Base-by-base conservation (phyloP, 345 rosid species). In the Fremontodendron californicum region DNA sequence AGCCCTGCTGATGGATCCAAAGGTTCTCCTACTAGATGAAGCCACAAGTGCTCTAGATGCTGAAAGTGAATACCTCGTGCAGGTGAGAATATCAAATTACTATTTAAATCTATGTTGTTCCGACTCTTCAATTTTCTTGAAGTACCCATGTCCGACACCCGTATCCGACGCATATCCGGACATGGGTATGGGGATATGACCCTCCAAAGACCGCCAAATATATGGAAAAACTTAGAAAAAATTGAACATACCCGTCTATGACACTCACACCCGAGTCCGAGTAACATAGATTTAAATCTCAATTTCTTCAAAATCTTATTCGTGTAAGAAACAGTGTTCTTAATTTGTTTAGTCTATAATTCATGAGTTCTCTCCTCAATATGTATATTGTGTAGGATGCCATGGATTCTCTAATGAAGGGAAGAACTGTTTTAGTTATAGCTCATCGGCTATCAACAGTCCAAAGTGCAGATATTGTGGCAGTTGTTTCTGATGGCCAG, bases 1-100 rank as follows among this genome's bases (percentile, higher is more conserved):
- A 82, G 98, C 99, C 0, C 88, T 95, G 63, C 81, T 95, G 67
- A 95, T 90, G 93, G 87, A 95, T 80, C 99, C 99, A 0, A 89
- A 84, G 74, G 88, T 95, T 78, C 81, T 93, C 75, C 92, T 95
- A 1, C 81, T 95, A n/a, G 98, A 95, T 82, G 99, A 95, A 90
- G 97, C 99, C 79, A 95, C 98, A 27, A 95, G 99, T 81, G 99
- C 99, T 73, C 87, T 95, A 4, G 99, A 95, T 79, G 98, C 98
- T 2, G 98, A 95, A 81, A 93, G 98, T 4, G 99, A 93, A 83
- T 93, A 89, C 89, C 93, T 95, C 18, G 99, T 95, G 62, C 98
- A 95, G 93, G 96, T 94, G 68, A 75, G 72, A 54, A 25, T 54
- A 25, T 37, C 33, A 10, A 18, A 11, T 55, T 33, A 55, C 76